Base-by-base conservation (phyloP, 2,329 filamentous ascomycete species). In the Pezicula neosporulosa region DNA sequence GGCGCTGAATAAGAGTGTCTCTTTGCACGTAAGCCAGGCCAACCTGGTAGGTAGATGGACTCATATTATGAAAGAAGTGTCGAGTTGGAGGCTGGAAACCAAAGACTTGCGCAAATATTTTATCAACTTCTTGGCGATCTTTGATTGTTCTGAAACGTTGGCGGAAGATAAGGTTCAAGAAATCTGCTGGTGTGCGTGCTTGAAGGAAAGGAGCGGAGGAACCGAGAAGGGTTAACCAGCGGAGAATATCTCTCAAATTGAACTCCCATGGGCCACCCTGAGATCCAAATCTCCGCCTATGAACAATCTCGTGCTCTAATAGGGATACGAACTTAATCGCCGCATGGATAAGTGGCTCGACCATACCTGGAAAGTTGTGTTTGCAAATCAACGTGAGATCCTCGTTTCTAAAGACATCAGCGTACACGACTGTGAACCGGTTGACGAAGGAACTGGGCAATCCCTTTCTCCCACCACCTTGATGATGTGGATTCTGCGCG, bases 381-480 rank as follows among this genome's bases (percentile, higher is more conserved):
- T 79, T 76, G 44, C 91, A 95, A 56, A 99, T 97, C 44, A 87
- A 74, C 53, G 86, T 79, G 53, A 99, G 72, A 72, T 99, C 94
- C 30, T 89, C 80, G 24, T 87, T 77, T 15, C 81, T 87, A 66
- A 99, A 94, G 4, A 91, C 82, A 64, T 99, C 94, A 52, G 94
- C 91, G 70, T 97, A 97, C 0, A 99, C 95, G 16, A 99, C 93
- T 36, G 95, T 94, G 68, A 99, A 99, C 43, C 95, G 88, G 68
- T 99, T 97, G 56, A 99, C 94, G 63, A 99, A 99, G 1, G 94
- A 97, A 51, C 88, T 89, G 1, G 94, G 94, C 35, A 99, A 75
- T 37, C 94, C 94, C 70, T 99, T 99, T 60, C 94, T 83, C 9
- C 94, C 94, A 56, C 94, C 93, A 51, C 94, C 94, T 70, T 99